Percentiles rank a stretch among this genome's conserved stretches.
These are phyloP conservation scores for Dalbergia cultrata DNA, from an alignment of 306 rosid genomes.

Conservation along the genomic window DNA sequence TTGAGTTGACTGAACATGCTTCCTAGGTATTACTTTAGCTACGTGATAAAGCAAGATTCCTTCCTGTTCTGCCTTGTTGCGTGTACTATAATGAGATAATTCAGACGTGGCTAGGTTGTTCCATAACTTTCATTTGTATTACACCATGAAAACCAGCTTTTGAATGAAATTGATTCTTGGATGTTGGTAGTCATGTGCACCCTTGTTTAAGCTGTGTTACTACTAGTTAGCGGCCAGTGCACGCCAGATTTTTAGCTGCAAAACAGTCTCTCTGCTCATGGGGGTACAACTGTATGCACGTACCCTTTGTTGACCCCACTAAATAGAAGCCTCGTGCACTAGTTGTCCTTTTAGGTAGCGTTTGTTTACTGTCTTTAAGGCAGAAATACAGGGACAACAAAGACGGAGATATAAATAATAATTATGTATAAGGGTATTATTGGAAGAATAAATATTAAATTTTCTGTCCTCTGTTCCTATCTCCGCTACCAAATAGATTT, in stretches of 20 bases:
- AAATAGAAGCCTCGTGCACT: too few species aligned
- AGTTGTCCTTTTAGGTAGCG: too few species aligned
- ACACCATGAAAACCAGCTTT: slow-evolving; percentile 10
- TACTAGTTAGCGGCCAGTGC: neutral
- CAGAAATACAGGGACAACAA: too few species aligned
- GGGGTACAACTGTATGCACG: too few species aligned
- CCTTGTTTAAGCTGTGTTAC: neutral
- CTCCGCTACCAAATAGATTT: too few species aligned
- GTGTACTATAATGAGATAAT: neutral
- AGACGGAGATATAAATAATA: too few species aligned
- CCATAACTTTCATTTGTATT: neutral
- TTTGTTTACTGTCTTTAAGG: too few species aligned
- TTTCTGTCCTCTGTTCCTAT: too few species aligned
- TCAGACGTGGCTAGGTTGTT: neutral
- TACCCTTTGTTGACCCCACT: too few species aligned
- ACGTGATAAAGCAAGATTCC: slow-evolving; percentile 8
- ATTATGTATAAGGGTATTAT: too few species aligned
- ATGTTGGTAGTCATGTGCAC: neutral
- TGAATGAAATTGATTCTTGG: neutral
- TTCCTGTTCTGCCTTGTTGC: slow-evolving; percentile 15
- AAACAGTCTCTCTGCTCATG: too few species aligned
- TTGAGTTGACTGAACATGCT: neutral
- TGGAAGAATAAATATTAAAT: too few species aligned
- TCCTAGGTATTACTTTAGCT: neutral
- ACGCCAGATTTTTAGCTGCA: neutral